Base-by-base conservation (phyloP, 2,329 filamentous ascomycete species). In the Fusarium fracticaudum region DNA sequence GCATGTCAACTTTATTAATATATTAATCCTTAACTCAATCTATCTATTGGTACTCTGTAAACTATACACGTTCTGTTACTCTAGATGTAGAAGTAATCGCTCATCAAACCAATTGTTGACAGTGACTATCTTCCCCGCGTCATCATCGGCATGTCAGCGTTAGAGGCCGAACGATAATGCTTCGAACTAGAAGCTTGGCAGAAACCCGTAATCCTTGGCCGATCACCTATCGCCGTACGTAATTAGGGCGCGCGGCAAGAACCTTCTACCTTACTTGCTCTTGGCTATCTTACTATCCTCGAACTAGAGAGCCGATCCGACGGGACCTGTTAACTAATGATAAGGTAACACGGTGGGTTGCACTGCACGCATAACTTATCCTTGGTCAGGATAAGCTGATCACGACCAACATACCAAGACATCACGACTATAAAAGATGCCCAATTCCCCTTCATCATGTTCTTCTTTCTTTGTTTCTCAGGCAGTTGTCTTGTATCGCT, bases 251-350 rank as follows among this genome's bases (percentile, higher is more conserved):
- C 10, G 29, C 40, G 22, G 17, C 37, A 35, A 43, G 37, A 43
- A 55, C 20, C 35, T 29, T 54, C 24, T 29, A 38, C n/a, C 53
- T 55, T 29, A 18, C 24, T 26, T 51, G 59, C 57, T 61, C 67
- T 65, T 60, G 66, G 60, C 54, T 66, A 38, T 43, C 43, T 50
- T 37, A 41, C 48, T 57, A 58, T 71, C 40, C 45, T 66, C 44
- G 26, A 57, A 53, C 53, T 61, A 45, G 66, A 31, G 24, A 33
- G 24, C 47, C 40, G 35, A 55, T 33, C 48, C 44, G 29, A 61
- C 65, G 45, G 37, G 45, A n/a, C 62, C 24, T 51, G 29, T 67
- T 74, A 40, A 58, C 64, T 74, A 72, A 72, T 68, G 57, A 74
- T 72, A 71, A 59, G 60, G 54, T 68, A 74, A 74, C 55, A 44